phyloP scores from a whole-genome alignment of 2,329 filamentous ascomycete genomes.

The Cladosporium colombiae region DNA sequence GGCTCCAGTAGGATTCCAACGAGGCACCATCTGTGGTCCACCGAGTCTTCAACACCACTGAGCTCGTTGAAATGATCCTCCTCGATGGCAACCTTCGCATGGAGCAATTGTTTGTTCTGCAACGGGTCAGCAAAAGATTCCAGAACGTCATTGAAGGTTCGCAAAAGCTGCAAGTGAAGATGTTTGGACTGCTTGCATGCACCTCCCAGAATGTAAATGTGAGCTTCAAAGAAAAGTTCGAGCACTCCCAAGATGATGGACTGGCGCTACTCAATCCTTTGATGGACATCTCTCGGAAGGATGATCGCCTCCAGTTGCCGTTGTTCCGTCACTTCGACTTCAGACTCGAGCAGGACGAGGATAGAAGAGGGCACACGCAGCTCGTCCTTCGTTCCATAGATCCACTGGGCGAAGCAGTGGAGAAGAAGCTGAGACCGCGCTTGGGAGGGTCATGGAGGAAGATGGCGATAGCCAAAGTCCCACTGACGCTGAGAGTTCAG shows the following conservation, averaged over 20 bases:
- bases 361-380: not conserved
- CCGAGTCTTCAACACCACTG: constrained; percentile 24
- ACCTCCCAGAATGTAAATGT: not conserved
- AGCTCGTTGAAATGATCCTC: constrained; percentile 19
- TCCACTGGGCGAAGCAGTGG: not conserved
- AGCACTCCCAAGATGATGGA: not conserved
- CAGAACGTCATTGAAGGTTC: constrained; percentile 8
- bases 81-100: not conserved
- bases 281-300: not conserved
- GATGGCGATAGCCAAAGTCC: not conserved
- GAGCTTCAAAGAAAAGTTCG: not conserved
- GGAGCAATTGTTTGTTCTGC: constrained; percentile 14
- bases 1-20: not conserved
- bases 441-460: constrained; percentile 4
- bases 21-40: not conserved
- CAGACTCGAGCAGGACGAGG: not conserved
- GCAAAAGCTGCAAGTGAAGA: not conserved
- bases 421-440: not conserved
- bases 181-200: constrained; percentile 1
- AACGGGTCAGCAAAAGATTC: constrained; percentile 18
- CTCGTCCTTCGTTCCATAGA: not conserved
- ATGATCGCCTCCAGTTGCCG: not conserved
- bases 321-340: not conserved
- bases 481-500: not conserved
- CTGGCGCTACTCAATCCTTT: not conserved